A percentile compares a stretch with the other conserved stretches of the same genome.
Conservation (phyloP, 1,139 yeast species). For the Hyphopichia buzzinii region DNA sequence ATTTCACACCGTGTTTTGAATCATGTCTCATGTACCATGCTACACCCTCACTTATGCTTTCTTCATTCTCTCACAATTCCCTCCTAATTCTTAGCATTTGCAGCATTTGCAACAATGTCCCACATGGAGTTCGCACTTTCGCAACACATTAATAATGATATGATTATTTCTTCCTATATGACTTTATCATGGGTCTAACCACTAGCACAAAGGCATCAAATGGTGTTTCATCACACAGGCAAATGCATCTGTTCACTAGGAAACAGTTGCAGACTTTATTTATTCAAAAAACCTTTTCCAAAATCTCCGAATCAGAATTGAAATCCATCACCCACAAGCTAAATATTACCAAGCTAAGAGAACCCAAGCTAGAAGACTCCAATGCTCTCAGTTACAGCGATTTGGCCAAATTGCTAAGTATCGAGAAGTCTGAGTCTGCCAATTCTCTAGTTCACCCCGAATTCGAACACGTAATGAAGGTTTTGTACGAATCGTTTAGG, state of each 20-base stretch:
- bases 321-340: slow-evolving; percentile 20
- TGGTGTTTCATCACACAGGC: background rate
- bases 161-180: no score
- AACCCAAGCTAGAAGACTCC: slow-evolving; percentile 9
- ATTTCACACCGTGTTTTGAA: no score
- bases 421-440: slow-evolving; percentile 11
- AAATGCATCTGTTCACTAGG: slow-evolving; percentile 14
- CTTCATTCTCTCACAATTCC: no score
- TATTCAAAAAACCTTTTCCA: slow-evolving; percentile 15
- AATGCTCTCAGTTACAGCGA: slow-evolving; percentile 19
- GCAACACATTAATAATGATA: no score
- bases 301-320: slow-evolving; percentile 25
- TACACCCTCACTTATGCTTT: no score
- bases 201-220: slow-evolving; percentile 13
- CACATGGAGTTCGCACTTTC: no score
- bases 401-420: slow-evolving; percentile 19
- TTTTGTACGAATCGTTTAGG: slow-evolving; percentile 23
- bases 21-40: no score
- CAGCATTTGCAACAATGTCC: no score
- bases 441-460: slow-evolving; percentile 7
- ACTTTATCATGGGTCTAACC: slow-evolving; percentile 18
- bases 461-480: slow-evolving; percentile 10
- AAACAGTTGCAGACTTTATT: slow-evolving; percentile 20
- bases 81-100: no score
- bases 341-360: slow-evolving; percentile 18